Evolutionary conservation across 2,329 filamentous ascomycete species (phyloP).

Genomic region (Fusarium sp.): DNA sequence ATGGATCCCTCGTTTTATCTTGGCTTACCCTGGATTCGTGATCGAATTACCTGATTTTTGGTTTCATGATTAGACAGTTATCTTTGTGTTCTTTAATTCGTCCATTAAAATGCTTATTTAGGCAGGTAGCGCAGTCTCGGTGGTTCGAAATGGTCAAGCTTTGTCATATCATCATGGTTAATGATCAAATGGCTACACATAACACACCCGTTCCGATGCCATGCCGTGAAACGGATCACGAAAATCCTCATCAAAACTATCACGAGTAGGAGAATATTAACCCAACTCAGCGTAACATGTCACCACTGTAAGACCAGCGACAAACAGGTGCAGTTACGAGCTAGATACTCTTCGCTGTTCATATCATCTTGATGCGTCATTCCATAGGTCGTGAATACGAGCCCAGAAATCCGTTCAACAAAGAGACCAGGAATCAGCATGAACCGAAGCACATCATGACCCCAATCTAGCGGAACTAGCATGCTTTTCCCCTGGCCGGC

Average conservation of each 20-base stretch:
- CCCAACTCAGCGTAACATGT: not conserved
- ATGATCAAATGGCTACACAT: not conserved
- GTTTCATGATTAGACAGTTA: not conserved
- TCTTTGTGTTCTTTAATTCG: not conserved
- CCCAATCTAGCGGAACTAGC: not conserved
- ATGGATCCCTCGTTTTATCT: not conserved
- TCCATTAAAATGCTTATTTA: not conserved
- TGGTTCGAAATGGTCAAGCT: not conserved
- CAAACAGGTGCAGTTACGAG: not conserved
- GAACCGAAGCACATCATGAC: not conserved
- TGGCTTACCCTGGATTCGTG: not conserved
- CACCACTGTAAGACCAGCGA: not conserved
- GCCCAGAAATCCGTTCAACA: not conserved
- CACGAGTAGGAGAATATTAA: not conserved
- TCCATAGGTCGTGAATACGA: not conserved
- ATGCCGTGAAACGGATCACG: conserved; percentile 7
- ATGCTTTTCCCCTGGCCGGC: not conserved
- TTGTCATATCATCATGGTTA: not conserved
- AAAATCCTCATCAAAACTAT: not conserved
- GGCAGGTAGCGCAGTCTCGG: not conserved
- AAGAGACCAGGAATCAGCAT: not conserved
- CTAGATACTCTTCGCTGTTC: not conserved
- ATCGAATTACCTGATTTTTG: not conserved
- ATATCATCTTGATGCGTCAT: not conserved
- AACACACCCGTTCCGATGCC: not conserved